Evolutionary conservation across 495 filamentous ascomycete species (phyloP), one percentile per base, ranked within the genome.

Genomic region (Friedmanniomyces simplex): DNA sequence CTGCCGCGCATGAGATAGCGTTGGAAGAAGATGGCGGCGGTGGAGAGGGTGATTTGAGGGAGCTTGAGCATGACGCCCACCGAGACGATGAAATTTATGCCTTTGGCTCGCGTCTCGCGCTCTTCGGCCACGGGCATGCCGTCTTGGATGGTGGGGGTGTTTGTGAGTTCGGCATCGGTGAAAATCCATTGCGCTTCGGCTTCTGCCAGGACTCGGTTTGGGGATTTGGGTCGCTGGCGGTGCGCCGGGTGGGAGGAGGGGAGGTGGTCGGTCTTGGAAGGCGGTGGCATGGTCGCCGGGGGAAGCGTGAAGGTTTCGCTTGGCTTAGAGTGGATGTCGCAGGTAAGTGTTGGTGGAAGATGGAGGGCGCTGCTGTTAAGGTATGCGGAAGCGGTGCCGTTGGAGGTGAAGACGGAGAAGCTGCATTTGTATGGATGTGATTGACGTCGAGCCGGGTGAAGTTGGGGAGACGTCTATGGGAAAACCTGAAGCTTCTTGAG

Each of bases 11-110:
- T 96, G 63, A 87, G 90, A 70, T 95, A 97, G 10, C 93, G 82
- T 66, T 99, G 90, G 66, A 99, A 85, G 71, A 93, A 95, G 16
- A 95, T 84, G 24, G 85, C 84, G n/a, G 93, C 93, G 1, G 93
- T 93, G 64, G 84, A 86, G 32, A 97, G 76, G 3, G 93, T 97
- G 43, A 91, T 79, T 67, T 95, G 90, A 18, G 93, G 91, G 42
- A 99, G 77, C 67, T 91, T 91, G 37, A 97, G 79, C 75, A 95
- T 81, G 55, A 97, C 88, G 58, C 91, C 93, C 50, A 90, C 89
- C 70, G 95, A 89, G 60, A 85, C 80, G 64, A 98, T 95, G 76
- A 98, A 98, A 69, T 96, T 93, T 59, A 94, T 84, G 43, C 91
- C 91, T 68, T 97, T 97, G 55, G 84, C 82, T 52, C 93, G 83